Base-by-base conservation (phyloP, 495 filamentous ascomycete genomes). In the Penicillium psychrofluorescens region DNA sequence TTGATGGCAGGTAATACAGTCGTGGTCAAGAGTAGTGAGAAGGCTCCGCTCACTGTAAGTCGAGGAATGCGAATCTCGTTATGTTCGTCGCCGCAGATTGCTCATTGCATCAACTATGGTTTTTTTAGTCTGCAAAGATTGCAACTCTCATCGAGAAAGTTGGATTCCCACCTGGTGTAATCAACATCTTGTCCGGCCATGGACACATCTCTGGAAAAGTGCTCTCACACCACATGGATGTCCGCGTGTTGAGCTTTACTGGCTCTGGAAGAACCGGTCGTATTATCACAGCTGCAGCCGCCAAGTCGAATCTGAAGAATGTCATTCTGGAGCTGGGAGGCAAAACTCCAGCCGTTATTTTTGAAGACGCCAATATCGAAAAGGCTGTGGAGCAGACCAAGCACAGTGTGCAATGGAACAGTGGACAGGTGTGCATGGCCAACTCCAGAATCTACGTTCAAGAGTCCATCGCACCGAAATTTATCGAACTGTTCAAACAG, bases 381-480 rank as follows among this genome's bases (percentile, higher is more conserved):
- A 85, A 95, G 61, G 90, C 91, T 46, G 90, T 97, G 68, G 88
- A 83, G 12, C 96, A 92, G 92, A 86, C 91, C 65, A 97, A 97
- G 84, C 95, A 92, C 47, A 92, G 91, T 64, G 95, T 97, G 62
- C 96, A 88, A 84, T 97, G 77, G 77, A 97, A 97, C 80, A 91
- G 96, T 74, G 91, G 91, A 61, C 92, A 97, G 71, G 89, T 84
- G 81, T 97, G 91, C 85, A 95, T 89, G 61, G 91, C 91, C 51
- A 92, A 92, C 54, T 95, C 90, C 44, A 86, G 91, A 59, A 76
- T 97, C 63, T 95, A 95, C 68, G 91, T 97, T 45, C 91, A 97
- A 66, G 90, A 95, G 62, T 81, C 77, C 43, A 88, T 97, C 70
- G 91, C 96, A 71, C 90, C 96, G 72, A 85, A 94, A 75, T 96